These are phyloP conservation scores for Quercus tomentella DNA, from an alignment of 331 rosid species.

Conservation along the genomic window DNA sequence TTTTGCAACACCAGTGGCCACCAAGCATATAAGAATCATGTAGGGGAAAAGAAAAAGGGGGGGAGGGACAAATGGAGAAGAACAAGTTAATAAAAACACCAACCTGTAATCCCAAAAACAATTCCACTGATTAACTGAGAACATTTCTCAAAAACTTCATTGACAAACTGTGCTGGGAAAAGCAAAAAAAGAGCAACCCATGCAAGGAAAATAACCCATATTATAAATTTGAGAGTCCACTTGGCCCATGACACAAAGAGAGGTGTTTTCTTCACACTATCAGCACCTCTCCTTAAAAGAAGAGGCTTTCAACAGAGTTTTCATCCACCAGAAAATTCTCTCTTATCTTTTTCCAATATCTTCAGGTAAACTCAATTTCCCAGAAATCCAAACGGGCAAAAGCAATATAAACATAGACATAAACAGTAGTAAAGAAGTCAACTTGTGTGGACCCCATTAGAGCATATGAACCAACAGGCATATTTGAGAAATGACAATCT, in stretches of 20 bases:
- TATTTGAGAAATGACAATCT: neutral
- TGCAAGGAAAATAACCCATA: slow-evolving; percentile 23
- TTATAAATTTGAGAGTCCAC: slow-evolving; percentile 45
- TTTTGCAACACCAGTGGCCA: neutral
- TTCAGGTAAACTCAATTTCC: too few relatives aligned
- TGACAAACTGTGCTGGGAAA: too few relatives aligned
- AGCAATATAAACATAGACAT: slow-evolving; percentile 5
- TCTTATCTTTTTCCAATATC: neutral
- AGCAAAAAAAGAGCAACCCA: slow-evolving; percentile 32
- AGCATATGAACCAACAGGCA: too few relatives aligned
- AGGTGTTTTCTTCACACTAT: neutral
- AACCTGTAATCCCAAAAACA: too few relatives aligned
- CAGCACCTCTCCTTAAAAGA: too few relatives aligned
- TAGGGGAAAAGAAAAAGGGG: too few relatives aligned
- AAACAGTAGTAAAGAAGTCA: slow-evolving; percentile 4
- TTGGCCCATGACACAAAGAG: slow-evolving; percentile 28
- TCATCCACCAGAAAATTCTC: slow-evolving; percentile 25
- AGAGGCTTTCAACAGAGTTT: slow-evolving; percentile 9
- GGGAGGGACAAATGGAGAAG: neutral
- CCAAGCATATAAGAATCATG: slow-evolving; percentile 5
- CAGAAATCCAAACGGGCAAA: neutral
- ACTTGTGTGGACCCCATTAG: slow-evolving; percentile 33
- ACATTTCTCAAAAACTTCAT: too few relatives aligned
- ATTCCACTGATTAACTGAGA: too few relatives aligned
- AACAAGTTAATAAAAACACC: neutral